Base-by-base conservation (phyloP, 2,329 filamentous ascomycete genomes). In the Nannizziopsis barbatae region DNA sequence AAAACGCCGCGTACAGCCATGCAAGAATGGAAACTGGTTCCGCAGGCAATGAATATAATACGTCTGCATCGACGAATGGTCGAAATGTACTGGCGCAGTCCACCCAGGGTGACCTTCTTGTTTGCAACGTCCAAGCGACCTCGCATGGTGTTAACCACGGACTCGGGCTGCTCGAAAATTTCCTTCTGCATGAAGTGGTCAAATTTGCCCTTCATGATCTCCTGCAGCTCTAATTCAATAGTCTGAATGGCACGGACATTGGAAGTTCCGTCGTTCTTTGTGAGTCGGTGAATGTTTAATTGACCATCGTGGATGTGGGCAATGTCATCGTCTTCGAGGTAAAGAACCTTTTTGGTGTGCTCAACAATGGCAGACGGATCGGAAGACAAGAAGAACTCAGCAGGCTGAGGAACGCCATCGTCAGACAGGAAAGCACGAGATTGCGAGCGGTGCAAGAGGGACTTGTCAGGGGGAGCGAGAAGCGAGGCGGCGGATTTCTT, bases 181-280 rank as follows among this genome's bases (percentile, higher is more conserved):
- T 98, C 92, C 81, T 98, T 98, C 70, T 98, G 92, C 92, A 98
- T 98, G 77, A 95, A 98, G 75, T 98, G 92, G 70, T 98, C 92
- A 71, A 96, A 98, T 68, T 92, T 93, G 71, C 92, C 92, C 83
- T 98, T 98, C 92, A 98, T 98, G 72, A 98, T 98, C 76, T 98
- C 89, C 75, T 98, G 92, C 56, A 98, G 83, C 76, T 98, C 88
- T 44, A 98, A 85, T 76, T 98, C 92, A 49, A 98, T 80, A 49
- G 92, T 98, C 78, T 98, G 92, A 68, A 98, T 98, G 61, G 86
- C 87, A 67, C 92, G 89, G 60, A 96, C 88, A 65, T 96, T 95
- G 71, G 87, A 94, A 65, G 85, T 89, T 58, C 90, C 90, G 66
- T 96, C 90, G 60, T 89, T 84, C 81, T 96, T 96, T 72, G 86